Base-by-base conservation (phyloP, 2,329 filamentous ascomycete species). In the Graphiopsis chlorocephala region DNA sequence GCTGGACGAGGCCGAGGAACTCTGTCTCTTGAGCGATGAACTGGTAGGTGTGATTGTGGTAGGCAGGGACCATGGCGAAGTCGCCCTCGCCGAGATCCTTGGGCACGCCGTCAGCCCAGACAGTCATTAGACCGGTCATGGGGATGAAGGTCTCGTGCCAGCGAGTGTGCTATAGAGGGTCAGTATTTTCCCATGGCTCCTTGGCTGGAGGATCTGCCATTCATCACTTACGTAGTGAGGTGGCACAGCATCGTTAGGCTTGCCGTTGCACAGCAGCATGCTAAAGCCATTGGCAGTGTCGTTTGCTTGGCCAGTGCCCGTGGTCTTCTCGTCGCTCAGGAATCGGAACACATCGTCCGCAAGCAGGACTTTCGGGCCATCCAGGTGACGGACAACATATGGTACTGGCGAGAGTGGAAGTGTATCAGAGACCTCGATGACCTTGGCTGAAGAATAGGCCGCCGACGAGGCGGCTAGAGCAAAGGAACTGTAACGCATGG, bases 61-160 rank as follows among this genome's bases (percentile, higher is more conserved):
- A 60, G 5, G 58, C 63, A 20, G 65, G 65, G 11, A 65, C 64
- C 59, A 67, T 67, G 60, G 65, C 65, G 48, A 67, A 65, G 60
- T 67, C 65, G 25, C 65, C 65, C 11, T 60, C 63, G 47, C 60
- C 60, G 63, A 67, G 60, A 28, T 67, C 63, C 23, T 58, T 56
- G 26, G 65, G 60, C 20, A 55, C 45, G 38, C 65, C 65, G 50
- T 67, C 64, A 29, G 45, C 53, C 65, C 65, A 67, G 28, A 67
- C 63, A 15, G 63, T 60, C 15, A 67, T 48, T 5, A 31, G 55
- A 14, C 65, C 65, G 4, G 59, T 60, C 45, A 63, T 67, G 7
- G 63, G 63, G 14, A 67, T 42, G 55, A 67, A 67, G 1, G 65
- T 67, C 25, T 67, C 65, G 59, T 67, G 65, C 65, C 65, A 65